Conservation (phyloP, 2,329 filamentous ascomycete species). For the Cryphonectria nitschkei region DNA sequence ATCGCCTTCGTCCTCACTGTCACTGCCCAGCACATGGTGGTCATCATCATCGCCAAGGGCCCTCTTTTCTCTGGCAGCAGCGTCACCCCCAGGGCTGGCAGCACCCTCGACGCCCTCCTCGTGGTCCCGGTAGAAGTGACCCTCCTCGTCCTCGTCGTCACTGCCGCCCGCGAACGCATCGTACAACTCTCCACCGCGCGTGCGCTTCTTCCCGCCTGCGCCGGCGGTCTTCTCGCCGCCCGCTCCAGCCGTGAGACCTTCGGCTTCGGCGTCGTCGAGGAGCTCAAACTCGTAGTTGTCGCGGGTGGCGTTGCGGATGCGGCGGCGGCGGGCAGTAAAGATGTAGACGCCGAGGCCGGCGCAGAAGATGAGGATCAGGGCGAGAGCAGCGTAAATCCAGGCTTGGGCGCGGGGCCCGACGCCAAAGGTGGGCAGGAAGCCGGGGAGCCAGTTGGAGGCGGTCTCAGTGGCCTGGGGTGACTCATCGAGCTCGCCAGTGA, state of each 20-base stretch:
- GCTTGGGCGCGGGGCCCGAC: constrained; percentile 84
- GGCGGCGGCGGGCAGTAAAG: constrained; percentile 76
- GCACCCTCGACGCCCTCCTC: constrained; percentile 23
- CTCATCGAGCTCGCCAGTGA: constrained; percentile 32
- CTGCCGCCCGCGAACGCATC: constrained; percentile 94
- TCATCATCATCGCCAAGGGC: constrained; percentile 40
- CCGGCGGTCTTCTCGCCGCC: constrained; percentile 45
- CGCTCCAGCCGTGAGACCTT: constrained; percentile 47
- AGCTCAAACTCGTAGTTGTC: constrained; percentile 95
- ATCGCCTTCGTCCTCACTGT: constrained; percentile 47
- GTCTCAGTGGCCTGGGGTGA: constrained; percentile 38
- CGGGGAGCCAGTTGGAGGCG: constrained; percentile 72
- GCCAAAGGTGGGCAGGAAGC: constrained; percentile 87
- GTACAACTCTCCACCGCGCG: constrained; percentile 86
- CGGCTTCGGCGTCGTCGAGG: constrained; percentile 77
- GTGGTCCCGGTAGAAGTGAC: constrained; percentile 39
- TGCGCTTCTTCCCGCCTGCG: constrained; percentile 50
- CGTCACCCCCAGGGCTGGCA: constrained; percentile 31
- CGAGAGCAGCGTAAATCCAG: constrained; percentile 89
- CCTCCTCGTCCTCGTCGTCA: constrained; percentile 68
- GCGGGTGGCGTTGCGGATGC: constrained; percentile 72
- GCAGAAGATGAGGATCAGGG: constrained; percentile 86
- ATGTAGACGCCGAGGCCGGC: constrained; percentile 79
- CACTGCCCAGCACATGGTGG: constrained; percentile 56
- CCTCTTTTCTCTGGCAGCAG: constrained; percentile 38